Conservation (phyloP, 805 yeast genomes). For the Debaryomyces castellii region DNA sequence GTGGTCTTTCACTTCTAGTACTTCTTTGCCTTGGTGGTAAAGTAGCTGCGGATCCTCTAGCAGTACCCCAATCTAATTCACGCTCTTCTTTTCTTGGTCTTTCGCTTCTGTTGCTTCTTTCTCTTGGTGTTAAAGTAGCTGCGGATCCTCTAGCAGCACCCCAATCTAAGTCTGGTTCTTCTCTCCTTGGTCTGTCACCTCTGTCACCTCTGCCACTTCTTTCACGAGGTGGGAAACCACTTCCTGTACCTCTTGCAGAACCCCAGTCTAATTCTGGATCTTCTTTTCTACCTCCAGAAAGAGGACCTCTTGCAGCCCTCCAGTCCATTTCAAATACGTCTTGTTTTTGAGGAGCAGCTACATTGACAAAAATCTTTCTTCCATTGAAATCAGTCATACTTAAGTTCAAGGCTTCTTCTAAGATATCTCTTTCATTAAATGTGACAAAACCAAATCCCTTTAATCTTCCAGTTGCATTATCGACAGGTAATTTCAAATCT, state of each 20-base stretch:
- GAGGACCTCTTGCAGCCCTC: conserved; percentile 34
- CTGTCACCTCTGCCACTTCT: conserved; percentile 30
- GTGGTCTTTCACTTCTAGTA: conserved; percentile 25
- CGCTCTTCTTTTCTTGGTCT: conserved; percentile 35
- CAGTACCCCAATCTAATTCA: conserved; percentile 44
- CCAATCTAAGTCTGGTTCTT: conserved; percentile 65
- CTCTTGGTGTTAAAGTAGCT: conserved; percentile 19
- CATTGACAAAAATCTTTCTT: conserved; percentile 52
- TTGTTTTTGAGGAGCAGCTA: conserved; percentile 56
- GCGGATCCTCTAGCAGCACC: conserved; percentile 40
- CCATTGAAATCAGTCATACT: conserved; percentile 46
- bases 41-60: conserved; percentile 25
- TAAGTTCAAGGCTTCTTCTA: conserved; percentile 52
- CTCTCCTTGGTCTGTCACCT: conserved; percentile 39
- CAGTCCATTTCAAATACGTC: conserved; percentile 48
- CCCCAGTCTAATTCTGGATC: conserved; percentile 51
- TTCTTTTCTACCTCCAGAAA: conserved; percentile 26
- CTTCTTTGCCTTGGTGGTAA: conserved; percentile 26
- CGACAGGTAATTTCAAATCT: conserved; percentile 73
- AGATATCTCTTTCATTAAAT: conserved; percentile 42
- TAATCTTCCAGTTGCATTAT: conserved; percentile 59
- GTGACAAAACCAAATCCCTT: conserved; percentile 58
- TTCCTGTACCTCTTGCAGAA: conserved; percentile 34
- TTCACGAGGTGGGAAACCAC: conserved; percentile 35
- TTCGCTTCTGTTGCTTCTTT: conserved; percentile 18